Conservation (phyloP, 75 land plant species). For the Cryptomeria japonica region DNA sequence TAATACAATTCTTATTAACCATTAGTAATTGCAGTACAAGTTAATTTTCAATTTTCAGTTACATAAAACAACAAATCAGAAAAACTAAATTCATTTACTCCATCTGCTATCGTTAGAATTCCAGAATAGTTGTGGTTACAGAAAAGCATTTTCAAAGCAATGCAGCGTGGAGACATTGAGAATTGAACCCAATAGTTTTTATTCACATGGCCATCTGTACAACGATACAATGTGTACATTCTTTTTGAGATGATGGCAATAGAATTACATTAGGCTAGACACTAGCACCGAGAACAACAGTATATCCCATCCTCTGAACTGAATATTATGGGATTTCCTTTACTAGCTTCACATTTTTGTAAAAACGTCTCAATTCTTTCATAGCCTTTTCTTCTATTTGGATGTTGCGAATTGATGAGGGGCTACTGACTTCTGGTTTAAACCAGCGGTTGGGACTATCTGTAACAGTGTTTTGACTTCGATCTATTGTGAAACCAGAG, state of each 20-base stretch:
- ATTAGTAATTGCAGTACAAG: neutral
- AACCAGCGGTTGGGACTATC: constrained; percentile 75
- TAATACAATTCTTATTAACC: neutral
- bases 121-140: neutral
- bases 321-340: constrained; percentile 13
- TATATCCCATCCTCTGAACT: neutral
- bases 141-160: neutral
- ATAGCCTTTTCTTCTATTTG: constrained; percentile 99
- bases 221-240: neutral
- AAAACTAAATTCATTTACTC: neutral
- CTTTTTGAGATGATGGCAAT: neutral
- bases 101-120: neutral
- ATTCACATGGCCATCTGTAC: neutral
- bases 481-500: neutral
- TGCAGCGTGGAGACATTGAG: neutral
- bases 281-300: neutral
- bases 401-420: constrained; percentile 89
- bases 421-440: constrained; percentile 76
- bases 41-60: neutral
- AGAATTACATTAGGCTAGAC: neutral
- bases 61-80: neutral
- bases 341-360: constrained; percentile 84
- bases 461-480: neutral
- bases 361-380: constrained; percentile 89
- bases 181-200: neutral